Evolutionary conservation across 495 filamentous ascomycete species (phyloP), one percentile per base, ranked within the genome.

Genomic region (Apiosordaria backusii): DNA sequence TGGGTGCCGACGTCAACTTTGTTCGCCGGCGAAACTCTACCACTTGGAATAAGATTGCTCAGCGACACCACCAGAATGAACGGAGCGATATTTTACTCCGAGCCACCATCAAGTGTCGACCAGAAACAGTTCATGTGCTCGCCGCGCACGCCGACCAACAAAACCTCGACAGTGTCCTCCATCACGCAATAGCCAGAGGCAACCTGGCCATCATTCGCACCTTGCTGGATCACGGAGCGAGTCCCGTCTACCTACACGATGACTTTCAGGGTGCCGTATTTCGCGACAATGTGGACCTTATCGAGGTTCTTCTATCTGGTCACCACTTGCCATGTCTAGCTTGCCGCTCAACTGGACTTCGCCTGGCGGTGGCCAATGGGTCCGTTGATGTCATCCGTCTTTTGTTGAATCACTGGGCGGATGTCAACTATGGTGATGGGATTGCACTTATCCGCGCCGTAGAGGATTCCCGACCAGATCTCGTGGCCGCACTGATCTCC

Each of bases 1-100:
- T 76, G 19, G 74, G 74, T 0, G 74, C 71, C 57, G 74, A 76
- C 50, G 67, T 76, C 66, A 76, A 76, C 67, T 76, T 75, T 59
- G 57, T 63, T 54, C 64, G 63, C 18, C 67, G 71, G 4, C 54
- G 66, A 19, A 69, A 64, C n/a, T 67, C 68, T 4, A 58, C 24
- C 18, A 61, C 67, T 0, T 75, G 70, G 72, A 65, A 26, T 54
- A 72, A 70, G 58, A 29, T 76, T 23, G 67, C 68, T 0, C 53
- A 70, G 0, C 63, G 68, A 10, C 66, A 70, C 3, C 61, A 70
- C 0, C 57, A 64, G 1, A 66, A 61, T n/a, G 68, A 72, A 45
- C 65, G 74, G 6, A 76, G 65, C 65, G 64, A 71, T 27, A 35
- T 75, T 2, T 71, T 76, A 2, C 65, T 71, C 19, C 68, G 66